Percentiles rank a stretch among this genome's conserved stretches.
Evolutionary conservation across 257 asterid genomes (phyloP).

Genomic region (Osmanthus fragrans): DNA sequence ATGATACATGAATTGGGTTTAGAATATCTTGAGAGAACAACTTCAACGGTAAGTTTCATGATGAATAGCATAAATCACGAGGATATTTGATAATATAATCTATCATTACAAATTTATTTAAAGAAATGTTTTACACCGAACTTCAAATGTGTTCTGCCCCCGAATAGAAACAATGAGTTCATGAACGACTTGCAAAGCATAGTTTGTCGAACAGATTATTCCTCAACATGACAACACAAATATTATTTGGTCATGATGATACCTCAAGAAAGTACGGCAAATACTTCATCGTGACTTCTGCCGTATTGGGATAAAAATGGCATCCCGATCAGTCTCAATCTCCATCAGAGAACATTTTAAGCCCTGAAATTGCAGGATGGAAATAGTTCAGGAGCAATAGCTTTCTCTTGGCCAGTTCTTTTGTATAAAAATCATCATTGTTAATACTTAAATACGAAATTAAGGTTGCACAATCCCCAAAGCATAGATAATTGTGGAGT

Average conservation of each 20-base stretch:
- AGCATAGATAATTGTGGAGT: background rate
- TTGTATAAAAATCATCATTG: background rate
- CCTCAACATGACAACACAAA: slow-evolving; percentile 7
- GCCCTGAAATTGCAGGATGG: background rate
- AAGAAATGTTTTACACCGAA: background rate
- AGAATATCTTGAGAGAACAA: background rate
- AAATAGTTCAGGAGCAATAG: background rate
- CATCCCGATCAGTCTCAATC: slow-evolving; percentile 7
- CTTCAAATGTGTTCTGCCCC: slow-evolving; percentile 4
- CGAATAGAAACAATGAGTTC: background rate
- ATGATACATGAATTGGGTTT: no score
- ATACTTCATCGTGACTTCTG: background rate
- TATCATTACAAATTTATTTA: slow-evolving; percentile 6
- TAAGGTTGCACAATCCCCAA: background rate
- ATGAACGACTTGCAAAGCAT: background rate
- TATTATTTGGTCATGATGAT: slow-evolving; percentile 11
- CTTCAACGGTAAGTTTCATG: background rate
- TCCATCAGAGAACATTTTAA: background rate
- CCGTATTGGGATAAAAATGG: slow-evolving; percentile 2
- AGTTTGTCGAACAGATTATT: background rate
- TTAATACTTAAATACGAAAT: background rate
- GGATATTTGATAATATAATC: background rate
- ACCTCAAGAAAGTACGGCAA: slow-evolving; percentile 9
- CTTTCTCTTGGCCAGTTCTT: background rate
- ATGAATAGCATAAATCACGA: background rate